Evolutionary conservation across 306 rosid species (phyloP).

Genomic region (peach (Prunus persica)): Prunus_persica_NCBIv2 NC_034012.1:14849501-14850000

Average conservation of each 20-base stretch:
- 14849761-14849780: conserved; percentile 64
- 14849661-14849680: conserved; percentile 36
- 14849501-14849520: conserved; percentile 32
- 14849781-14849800: conserved; percentile 60
- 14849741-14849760: conserved; percentile 98
- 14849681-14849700: conserved; percentile 75
- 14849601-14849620: conserved; percentile 18
- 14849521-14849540: conserved; percentile 95
- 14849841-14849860: conserved; percentile 59
- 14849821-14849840: conserved; percentile 84
- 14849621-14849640: conserved; percentile 50
- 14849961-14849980: conserved; percentile 56
- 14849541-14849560: conserved; percentile 65
- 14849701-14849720: conserved; percentile 88
- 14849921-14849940: conserved; percentile 98
- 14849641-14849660: conserved; percentile 36
- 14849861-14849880: conserved; percentile 53
- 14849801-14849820: conserved; percentile 95
- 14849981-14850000: conserved; percentile 87
- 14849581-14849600: conserved; percentile 28
- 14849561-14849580: conserved; percentile 41
- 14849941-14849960: conserved; percentile 80
- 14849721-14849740: conserved; percentile 93
- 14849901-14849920: conserved; percentile 92
- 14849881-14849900: conserved; percentile 96